Base-by-base conservation (phyloP, 2,329 filamentous ascomycete species). In the Fusarium mangiferae region DNA sequence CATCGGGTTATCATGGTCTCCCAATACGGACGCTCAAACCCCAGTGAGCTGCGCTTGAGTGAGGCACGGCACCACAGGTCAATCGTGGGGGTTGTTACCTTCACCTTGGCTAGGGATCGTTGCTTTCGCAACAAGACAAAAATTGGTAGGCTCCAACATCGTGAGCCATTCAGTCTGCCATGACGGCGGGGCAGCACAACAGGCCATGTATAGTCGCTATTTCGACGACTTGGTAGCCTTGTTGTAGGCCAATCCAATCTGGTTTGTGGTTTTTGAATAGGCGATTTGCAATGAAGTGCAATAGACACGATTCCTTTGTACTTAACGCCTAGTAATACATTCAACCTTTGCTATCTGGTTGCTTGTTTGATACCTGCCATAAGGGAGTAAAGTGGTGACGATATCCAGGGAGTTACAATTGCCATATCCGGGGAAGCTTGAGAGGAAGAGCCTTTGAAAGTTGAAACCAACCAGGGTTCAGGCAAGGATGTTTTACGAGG, bases 391-490 rank as follows among this genome's bases (percentile, higher is more conserved):
- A 66, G 72, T 68, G 67, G 54, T 62, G 68, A 77, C 60, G 55
- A 65, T 45, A 70, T 33, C 17, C 18, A 36, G 22, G 7, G 30
- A 51, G 45, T 56, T 65, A 52, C 58, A 52, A 72, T 72, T 65
- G 45, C 71, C 69, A 68, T 72, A 73, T 75, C 76, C 71, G 73
- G 73, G 73, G 67, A 75, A 75, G 67, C 67, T 70, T 70, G 74
- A 72, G 70, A 75, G 59, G 58, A 60, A 72, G 30, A 70, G 55
- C 17, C 57, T 42, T 57, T 68, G 60, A 62, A 74, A 69, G 44
- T 60, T 72, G 68, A 69, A 74, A 75, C 48, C 54, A 30, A 56
- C 61, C 17, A 54, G 67, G 72, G 49, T 41, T 42, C 26, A 28
- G 49, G 52, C 62, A 75, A 70, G 72, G 72, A 41, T 75, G 49